phyloP scores from a whole-genome alignment of 331 rosid genomes.

The Pyrus hybrid region DNA sequence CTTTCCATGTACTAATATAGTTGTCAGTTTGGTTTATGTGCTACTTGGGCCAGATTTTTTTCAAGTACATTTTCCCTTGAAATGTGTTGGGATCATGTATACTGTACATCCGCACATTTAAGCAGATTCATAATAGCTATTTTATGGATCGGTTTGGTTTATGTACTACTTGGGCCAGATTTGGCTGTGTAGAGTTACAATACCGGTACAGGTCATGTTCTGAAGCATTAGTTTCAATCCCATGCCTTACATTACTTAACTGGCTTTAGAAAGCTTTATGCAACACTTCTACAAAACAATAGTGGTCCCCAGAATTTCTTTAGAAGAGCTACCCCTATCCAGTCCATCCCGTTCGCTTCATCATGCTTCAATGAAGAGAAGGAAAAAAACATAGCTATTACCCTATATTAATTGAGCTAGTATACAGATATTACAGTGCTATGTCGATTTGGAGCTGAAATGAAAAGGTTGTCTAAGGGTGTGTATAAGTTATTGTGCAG shows the following conservation, averaged over 20 bases:
- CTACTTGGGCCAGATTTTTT: too few relatives aligned
- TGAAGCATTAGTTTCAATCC: neutral
- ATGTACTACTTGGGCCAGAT: neutral
- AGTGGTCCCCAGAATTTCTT: neutral
- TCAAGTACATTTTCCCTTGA: neutral
- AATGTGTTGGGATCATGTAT: neutral
- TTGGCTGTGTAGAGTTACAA: neutral
- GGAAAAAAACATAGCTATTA: neutral
- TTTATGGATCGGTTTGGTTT: neutral
- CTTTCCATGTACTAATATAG: neutral
- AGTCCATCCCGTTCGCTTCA: neutral
- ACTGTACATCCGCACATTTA: neutral
- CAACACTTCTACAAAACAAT: neutral
- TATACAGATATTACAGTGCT: neutral
- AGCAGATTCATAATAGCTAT: neutral
- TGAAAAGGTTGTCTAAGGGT: neutral
- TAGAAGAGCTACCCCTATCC: neutral
- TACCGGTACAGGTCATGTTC: neutral
- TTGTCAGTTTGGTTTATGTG: too few relatives aligned
- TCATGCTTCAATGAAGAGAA: neutral
- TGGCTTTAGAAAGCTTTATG: neutral
- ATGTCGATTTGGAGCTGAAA: neutral
- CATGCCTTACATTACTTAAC: neutral
- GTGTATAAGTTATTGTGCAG: slow-evolving; percentile 26
- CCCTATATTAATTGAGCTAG: neutral